Evolutionary conservation across 2,329 filamentous ascomycete genomes (phyloP).

Genomic region (Dactylellina cionopaga): DNA sequence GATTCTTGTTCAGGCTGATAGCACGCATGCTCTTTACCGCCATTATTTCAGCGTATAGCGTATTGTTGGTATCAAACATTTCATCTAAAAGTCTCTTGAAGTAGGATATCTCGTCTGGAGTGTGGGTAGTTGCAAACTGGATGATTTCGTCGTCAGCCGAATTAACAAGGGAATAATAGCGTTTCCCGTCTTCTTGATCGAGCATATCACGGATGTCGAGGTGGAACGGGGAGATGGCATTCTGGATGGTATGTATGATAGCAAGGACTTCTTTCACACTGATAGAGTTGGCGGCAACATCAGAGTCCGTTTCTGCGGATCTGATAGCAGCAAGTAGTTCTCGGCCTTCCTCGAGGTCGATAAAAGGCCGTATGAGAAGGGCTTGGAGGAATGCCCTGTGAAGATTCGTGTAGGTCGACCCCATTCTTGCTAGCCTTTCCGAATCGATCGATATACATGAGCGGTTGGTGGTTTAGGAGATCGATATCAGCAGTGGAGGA

Average conservation of each 20-base stretch:
- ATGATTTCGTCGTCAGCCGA: constrained; percentile 84
- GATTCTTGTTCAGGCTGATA: constrained; percentile 70
- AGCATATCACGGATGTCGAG: constrained; percentile 81
- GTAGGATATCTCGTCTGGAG: constrained; percentile 85
- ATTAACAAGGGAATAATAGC: constrained; percentile 81
- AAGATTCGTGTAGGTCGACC: constrained; percentile 70
- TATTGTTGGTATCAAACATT: constrained; percentile 93
- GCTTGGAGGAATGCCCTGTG: constrained; percentile 92
- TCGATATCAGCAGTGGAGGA: background rate
- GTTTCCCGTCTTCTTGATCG: constrained; percentile 76
- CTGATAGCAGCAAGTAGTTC: constrained; percentile 80
- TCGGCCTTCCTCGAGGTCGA: constrained; percentile 79
- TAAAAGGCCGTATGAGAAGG: constrained; percentile 78
- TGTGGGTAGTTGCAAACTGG: constrained; percentile 83
- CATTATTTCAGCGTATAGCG: constrained; percentile 80
- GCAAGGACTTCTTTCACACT: constrained; percentile 73
- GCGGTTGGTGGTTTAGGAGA: background rate
- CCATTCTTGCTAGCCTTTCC: background rate
- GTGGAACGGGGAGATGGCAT: constrained; percentile 80
- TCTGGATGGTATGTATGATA: constrained; percentile 76
- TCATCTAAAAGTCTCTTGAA: constrained; percentile 86
- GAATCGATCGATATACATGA: background rate
- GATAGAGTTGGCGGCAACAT: constrained; percentile 66
- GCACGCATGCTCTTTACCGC: constrained; percentile 83
- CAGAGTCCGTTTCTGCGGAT: constrained; percentile 66